Percentiles rank a stretch among this genome's conserved stretches.
Evolutionary conservation across 2,329 filamentous ascomycete genomes (phyloP).

Genomic region (Coniosporium uncinatum): DNA sequence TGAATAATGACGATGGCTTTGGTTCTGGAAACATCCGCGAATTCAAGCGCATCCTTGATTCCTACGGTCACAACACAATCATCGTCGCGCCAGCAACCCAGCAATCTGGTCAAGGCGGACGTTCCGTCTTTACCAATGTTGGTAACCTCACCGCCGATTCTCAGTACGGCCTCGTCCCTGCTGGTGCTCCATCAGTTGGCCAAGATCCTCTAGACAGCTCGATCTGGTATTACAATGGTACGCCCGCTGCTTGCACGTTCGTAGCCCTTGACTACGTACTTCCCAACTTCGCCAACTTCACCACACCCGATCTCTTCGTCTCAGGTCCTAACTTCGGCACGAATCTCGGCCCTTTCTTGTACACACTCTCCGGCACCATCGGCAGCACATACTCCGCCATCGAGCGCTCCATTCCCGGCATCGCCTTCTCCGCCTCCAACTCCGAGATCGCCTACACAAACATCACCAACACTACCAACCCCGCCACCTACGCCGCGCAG

Average conservation of each 20-base stretch:
- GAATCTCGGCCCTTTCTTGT: slow-evolving; percentile 49
- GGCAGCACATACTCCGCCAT: slow-evolving; percentile 46
- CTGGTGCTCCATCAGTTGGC: slow-evolving; percentile 42
- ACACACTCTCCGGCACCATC: slow-evolving; percentile 44
- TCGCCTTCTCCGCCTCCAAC: slow-evolving; percentile 37
- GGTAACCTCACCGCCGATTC: slow-evolving; percentile 33
- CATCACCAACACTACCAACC: slow-evolving; percentile 29
- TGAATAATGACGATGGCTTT: slow-evolving; percentile 31
- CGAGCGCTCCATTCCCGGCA: slow-evolving; percentile 41
- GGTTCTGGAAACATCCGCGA: slow-evolving; percentile 26
- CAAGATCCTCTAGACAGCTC: slow-evolving; percentile 43
- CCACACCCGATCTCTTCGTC: slow-evolving; percentile 46
- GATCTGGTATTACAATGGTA: slow-evolving; percentile 58
- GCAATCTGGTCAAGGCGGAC: slow-evolving; percentile 39
- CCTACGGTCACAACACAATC: slow-evolving; percentile 22
- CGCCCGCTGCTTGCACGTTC: slow-evolving; percentile 48
- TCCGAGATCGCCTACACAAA: slow-evolving; percentile 1
- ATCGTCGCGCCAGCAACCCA: slow-evolving; percentile 35
- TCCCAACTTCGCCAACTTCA: slow-evolving; percentile 40
- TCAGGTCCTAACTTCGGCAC: slow-evolving; percentile 50
- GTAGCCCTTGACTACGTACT: slow-evolving; percentile 52
- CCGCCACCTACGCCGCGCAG: slow-evolving; percentile 37
- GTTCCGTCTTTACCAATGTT: slow-evolving; percentile 32
- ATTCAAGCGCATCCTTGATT: slow-evolving; percentile 17
- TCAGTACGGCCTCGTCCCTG: slow-evolving; percentile 39